Conservation (phyloP, 768 basidiomycete species). For the Calocybe gangraenosa region DNA sequence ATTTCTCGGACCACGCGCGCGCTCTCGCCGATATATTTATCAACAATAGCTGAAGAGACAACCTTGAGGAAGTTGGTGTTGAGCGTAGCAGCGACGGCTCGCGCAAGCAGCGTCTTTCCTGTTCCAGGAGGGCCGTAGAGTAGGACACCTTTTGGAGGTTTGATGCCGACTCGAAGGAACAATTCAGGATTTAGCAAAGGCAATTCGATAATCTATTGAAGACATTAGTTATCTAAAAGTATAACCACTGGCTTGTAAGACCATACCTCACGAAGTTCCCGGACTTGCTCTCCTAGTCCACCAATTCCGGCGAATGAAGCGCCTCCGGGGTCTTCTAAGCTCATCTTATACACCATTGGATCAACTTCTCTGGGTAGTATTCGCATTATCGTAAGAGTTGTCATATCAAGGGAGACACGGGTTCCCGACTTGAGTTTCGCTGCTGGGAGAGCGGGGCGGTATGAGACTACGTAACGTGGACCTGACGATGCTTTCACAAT, state of each 20-base stretch:
- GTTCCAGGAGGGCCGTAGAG: slow-evolving; percentile 97
- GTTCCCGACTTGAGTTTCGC: slow-evolving; percentile 90
- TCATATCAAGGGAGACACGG: slow-evolving; percentile 98
- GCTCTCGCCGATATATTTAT: slow-evolving; percentile 98
- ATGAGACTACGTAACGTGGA: slow-evolving; percentile 97
- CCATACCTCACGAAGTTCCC: slow-evolving; percentile 89
- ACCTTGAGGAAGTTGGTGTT: slow-evolving; percentile 98
- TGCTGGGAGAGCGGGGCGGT: slow-evolving; percentile 87
- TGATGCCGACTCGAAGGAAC: slow-evolving; percentile 94
- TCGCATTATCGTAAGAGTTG: slow-evolving; percentile 97
- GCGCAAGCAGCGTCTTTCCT: slow-evolving; percentile 91
- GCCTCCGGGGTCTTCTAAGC: slow-evolving; percentile 93
- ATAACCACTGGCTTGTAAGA: neutral
- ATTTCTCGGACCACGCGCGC: slow-evolving; percentile 96
- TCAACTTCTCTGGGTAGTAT: slow-evolving; percentile 97
- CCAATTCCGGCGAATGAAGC: slow-evolving; percentile 97
- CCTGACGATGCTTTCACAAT: slow-evolving; percentile 99
- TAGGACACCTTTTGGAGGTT: slow-evolving; percentile 93
- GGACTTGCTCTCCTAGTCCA: slow-evolving; percentile 92
- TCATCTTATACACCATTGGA: slow-evolving; percentile 99
- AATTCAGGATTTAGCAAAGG: slow-evolving; percentile 92
- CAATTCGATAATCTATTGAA: slow-evolving; percentile 83
- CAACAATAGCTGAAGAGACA: slow-evolving; percentile 95
- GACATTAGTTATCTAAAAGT: neutral
- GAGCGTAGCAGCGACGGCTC: slow-evolving; percentile 93